phyloP scores from a whole-genome alignment of 2,329 filamentous ascomycete species.

The Iodosphaeria phyllophila region DNA sequence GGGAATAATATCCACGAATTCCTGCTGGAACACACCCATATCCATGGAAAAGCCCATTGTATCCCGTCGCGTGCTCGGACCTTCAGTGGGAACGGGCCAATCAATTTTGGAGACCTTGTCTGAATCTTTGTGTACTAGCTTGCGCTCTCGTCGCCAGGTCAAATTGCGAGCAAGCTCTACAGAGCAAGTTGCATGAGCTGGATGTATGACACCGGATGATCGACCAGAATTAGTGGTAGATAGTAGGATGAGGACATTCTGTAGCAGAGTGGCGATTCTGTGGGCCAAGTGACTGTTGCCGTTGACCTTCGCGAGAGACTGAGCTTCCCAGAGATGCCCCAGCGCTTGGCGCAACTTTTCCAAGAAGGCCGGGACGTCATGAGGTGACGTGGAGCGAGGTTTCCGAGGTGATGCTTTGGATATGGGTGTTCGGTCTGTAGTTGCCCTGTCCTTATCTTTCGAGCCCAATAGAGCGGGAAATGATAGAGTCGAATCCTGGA shows the following conservation, averaged over 20 bases:
- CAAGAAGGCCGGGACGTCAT: slow-evolving; percentile 27
- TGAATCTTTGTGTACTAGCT: slow-evolving; percentile 24
- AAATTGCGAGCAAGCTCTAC: slow-evolving; percentile 54
- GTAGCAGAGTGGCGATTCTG: slow-evolving; percentile 41
- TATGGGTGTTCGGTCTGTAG: slow-evolving; percentile 16
- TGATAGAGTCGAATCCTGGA: slow-evolving; percentile 85
- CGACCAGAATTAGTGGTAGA: slow-evolving; percentile 37
- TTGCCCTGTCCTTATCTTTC: slow-evolving; percentile 19
- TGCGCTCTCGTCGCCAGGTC: slow-evolving; percentile 46
- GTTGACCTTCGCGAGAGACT: slow-evolving; percentile 33
- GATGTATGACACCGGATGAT: slow-evolving; percentile 25
- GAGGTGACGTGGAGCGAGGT: slow-evolving; percentile 7
- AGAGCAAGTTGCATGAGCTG: slow-evolving; percentile 41
- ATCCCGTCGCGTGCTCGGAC: slow-evolving; percentile 14
- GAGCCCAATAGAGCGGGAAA: slow-evolving; percentile 47
- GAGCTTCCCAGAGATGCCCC: slow-evolving; percentile 44
- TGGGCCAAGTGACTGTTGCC: slow-evolving; percentile 42
- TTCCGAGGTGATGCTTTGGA: slow-evolving; percentile 17
- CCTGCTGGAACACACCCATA: slow-evolving; percentile 48
- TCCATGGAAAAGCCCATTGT: slow-evolving; percentile 30
- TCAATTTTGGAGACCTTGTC: slow-evolving; percentile 14
- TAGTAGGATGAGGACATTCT: slow-evolving; percentile 45
- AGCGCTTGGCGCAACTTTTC: slow-evolving; percentile 46
- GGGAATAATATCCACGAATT: slow-evolving; percentile 77
- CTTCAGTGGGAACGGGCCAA: slow-evolving; percentile 16